Conservation (phyloP, 495 filamentous ascomycete species). For the Hypoxylon crocopeplum region DNA sequence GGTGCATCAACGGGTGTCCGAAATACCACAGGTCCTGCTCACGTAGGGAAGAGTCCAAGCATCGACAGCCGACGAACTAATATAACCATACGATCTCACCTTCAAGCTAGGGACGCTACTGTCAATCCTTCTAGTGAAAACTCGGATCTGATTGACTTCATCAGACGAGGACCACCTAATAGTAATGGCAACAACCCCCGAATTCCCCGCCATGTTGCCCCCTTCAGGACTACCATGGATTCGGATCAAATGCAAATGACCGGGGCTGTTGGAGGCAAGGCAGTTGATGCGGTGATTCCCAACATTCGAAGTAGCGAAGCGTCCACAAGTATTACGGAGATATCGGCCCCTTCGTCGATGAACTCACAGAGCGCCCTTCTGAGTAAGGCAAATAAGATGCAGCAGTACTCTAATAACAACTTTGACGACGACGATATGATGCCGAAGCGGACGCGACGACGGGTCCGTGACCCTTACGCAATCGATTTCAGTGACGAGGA, state of each 20-base stretch:
- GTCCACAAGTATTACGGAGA: constrained; percentile 52
- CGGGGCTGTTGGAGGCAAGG: constrained; percentile 56
- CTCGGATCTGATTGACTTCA: constrained; percentile 92
- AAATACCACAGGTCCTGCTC: constrained; percentile 29
- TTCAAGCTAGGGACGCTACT: constrained; percentile 77
- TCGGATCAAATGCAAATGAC: constrained; percentile 71
- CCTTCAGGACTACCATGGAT: constrained; percentile 85
- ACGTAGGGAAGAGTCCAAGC: constrained; percentile 36
- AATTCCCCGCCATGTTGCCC: constrained; percentile 83
- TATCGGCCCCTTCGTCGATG: constrained; percentile 53
- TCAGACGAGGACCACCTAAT: constrained; percentile 77
- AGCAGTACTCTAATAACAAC: constrained; percentile 29
- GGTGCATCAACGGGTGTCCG: constrained; percentile 23
- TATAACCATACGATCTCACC: constrained; percentile 49
- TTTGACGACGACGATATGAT: constrained; percentile 57
- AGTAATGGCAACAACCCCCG: constrained; percentile 59
- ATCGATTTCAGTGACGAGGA: constrained; percentile 88
- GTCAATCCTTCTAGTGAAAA: constrained; percentile 68
- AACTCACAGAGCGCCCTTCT: constrained; percentile 60
- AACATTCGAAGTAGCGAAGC: constrained; percentile 51
- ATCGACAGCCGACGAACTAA: constrained; percentile 41
- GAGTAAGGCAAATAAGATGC: constrained; percentile 37
- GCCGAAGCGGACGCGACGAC: constrained; percentile 72
- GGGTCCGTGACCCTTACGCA: constrained; percentile 88
- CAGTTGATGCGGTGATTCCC: constrained; percentile 56